Percentiles rank a stretch among this genome's conserved stretches.
These are phyloP conservation scores for Pseudogymnoascus sp. DNA, from an alignment of 2,329 filamentous ascomycete species.

Conservation along the genomic window DNA sequence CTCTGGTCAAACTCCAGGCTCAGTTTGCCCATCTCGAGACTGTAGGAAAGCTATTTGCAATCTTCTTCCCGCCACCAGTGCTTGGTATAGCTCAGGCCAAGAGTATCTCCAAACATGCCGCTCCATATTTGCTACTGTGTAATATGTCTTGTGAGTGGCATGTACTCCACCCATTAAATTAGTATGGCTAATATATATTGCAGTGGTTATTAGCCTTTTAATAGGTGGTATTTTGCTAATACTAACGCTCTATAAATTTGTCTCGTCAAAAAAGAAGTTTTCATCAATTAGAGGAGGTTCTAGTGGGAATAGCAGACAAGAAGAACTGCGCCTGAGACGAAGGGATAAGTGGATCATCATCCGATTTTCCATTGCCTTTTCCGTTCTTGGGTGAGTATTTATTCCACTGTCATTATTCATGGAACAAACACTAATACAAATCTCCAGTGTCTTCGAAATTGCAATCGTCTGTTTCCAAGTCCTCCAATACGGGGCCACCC, in stretches of 20 bases:
- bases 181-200: conserved; percentile 7
- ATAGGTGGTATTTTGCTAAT: conserved; percentile 32
- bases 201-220: conserved; percentile 35
- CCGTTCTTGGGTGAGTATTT: neutral
- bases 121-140: neutral
- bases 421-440: neutral
- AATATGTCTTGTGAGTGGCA: neutral
- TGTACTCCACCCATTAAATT: neutral
- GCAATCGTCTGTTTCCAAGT: conserved; percentile 11
- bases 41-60: conserved; percentile 10
- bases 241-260: conserved; percentile 35
- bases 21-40: neutral
- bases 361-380: conserved; percentile 12
- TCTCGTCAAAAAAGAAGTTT: conserved; percentile 20
- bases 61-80: conserved; percentile 7
- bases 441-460: conserved; percentile 9
- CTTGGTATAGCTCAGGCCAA: conserved; percentile 9
- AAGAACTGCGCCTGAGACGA: neutral
- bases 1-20: neutral
- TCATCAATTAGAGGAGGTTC: neutral
- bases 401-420: neutral
- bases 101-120: neutral
- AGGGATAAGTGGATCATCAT: conserved; percentile 13
- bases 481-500: conserved; percentile 1
- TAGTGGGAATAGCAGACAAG: neutral